Conservation (phyloP, 768 basidiomycete species). For the Amanita phalloides region DNA sequence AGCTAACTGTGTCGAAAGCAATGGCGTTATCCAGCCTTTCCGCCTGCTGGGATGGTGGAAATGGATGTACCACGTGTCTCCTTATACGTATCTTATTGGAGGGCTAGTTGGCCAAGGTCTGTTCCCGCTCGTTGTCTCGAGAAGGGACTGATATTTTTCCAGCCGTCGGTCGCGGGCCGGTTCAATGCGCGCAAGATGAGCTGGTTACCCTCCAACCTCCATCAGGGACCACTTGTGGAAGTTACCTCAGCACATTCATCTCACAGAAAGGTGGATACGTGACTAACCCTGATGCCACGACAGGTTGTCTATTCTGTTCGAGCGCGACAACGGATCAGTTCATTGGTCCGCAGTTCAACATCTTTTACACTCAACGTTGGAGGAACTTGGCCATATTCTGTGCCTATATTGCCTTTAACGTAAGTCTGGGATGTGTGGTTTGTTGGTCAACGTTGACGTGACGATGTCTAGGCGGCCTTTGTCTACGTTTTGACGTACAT, state of each 20-base stretch:
- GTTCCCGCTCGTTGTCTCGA: slow-evolving; percentile 13
- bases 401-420: slow-evolving; percentile 36
- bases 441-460: neutral
- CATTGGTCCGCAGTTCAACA: slow-evolving; percentile 45
- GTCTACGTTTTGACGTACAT: slow-evolving; percentile 46
- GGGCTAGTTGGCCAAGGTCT: slow-evolving; percentile 38
- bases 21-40: slow-evolving; percentile 62
- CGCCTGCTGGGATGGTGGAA: slow-evolving; percentile 54
- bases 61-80: slow-evolving; percentile 57
- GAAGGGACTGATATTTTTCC: slow-evolving; percentile 19
- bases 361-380: slow-evolving; percentile 44
- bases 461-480: slow-evolving; percentile 24
- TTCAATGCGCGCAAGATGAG: slow-evolving; percentile 54
- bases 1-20: slow-evolving; percentile 19
- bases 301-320: slow-evolving; percentile 46
- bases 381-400: slow-evolving; percentile 41
- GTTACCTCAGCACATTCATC: slow-evolving; percentile 44
- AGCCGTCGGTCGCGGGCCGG: slow-evolving; percentile 39
- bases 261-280: slow-evolving; percentile 45
- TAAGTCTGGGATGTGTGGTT: slow-evolving; percentile 12
- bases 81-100: slow-evolving; percentile 41
- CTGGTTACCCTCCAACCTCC: slow-evolving; percentile 51
- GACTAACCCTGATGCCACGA: slow-evolving; percentile 37
- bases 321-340: slow-evolving; percentile 43
- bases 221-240: slow-evolving; percentile 37